These are phyloP conservation scores for Clavispora carvajalis DNA, from an alignment of 805 yeast species.

Conservation along the genomic window DNA sequence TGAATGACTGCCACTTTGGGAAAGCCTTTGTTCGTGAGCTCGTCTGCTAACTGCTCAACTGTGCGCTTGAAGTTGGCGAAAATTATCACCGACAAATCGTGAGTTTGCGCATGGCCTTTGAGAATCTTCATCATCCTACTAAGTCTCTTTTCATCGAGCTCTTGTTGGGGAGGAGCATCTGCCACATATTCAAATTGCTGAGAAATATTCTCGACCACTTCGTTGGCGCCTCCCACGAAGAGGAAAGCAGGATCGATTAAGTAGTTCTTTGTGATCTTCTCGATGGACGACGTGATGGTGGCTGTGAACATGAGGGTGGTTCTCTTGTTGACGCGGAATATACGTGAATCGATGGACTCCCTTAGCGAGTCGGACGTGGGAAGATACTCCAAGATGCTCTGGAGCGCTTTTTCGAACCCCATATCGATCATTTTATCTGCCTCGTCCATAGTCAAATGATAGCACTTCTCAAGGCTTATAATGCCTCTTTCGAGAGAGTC, in stretches of 20 bases:
- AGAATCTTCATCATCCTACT: constrained; percentile 36
- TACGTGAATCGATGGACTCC: constrained; percentile 28
- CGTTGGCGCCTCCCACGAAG: constrained; percentile 62
- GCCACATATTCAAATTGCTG: constrained; percentile 52
- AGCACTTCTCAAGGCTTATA: constrained; percentile 54
- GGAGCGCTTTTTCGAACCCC: constrained; percentile 84
- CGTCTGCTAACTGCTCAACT: constrained; percentile 62
- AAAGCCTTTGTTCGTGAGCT: constrained; percentile 38
- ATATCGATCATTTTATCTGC: constrained; percentile 94
- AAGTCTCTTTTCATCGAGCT: constrained; percentile 33
- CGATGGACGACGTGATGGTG: constrained; percentile 76
- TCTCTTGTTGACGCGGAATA: constrained; percentile 33
- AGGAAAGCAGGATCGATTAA: constrained; percentile 57
- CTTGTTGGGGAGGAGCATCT: constrained; percentile 24
- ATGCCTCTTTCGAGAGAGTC: constrained; percentile 74
- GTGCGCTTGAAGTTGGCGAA: constrained; percentile 75
- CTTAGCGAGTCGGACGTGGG: constrained; percentile 33
- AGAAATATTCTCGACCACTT: constrained; percentile 60
- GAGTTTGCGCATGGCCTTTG: constrained; percentile 37
- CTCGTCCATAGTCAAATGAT: constrained; percentile 79
- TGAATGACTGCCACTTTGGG: constrained; percentile 60
- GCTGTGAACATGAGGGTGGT: constrained; percentile 93
- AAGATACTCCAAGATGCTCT: constrained; percentile 50
- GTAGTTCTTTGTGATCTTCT: constrained; percentile 59
- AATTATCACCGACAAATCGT: constrained; percentile 48